phyloP scores from a whole-genome alignment of 768 basidiomycete species.

The Candolleomyces aberdarensis region DNA sequence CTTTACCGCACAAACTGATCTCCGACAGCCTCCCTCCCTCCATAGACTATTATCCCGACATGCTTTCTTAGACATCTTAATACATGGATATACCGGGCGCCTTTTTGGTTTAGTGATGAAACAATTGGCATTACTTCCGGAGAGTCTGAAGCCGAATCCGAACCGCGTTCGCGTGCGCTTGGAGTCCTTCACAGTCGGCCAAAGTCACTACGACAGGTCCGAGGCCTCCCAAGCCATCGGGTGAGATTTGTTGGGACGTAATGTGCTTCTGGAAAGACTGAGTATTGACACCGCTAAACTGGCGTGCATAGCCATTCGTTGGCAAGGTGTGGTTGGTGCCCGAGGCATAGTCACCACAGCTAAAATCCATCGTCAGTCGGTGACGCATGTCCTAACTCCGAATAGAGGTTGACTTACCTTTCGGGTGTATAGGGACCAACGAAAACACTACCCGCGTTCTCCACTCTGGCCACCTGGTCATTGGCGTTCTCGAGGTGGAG shows the following conservation, averaged over 20 bases:
- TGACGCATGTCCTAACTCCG: not conserved
- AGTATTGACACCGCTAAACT: conserved; percentile 98
- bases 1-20: conserved; percentile 83
- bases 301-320: conserved; percentile 93
- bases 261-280: conserved; percentile 98
- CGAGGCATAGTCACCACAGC: conserved; percentile 98
- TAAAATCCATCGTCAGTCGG: conserved; percentile 24
- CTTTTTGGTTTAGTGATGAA: not conserved
- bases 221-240: conserved; percentile 67
- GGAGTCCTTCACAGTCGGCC: conserved; percentile 92
- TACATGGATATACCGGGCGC: conserved; percentile 13
- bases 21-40: conserved; percentile 2
- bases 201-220: conserved; percentile 88
- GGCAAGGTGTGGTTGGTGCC: conserved; percentile 99
- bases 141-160: conserved; percentile 62
- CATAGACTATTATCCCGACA: conserved; percentile 17
- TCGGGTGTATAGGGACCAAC: conserved; percentile 95
- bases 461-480: conserved; percentile 58
- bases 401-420: conserved; percentile 54
- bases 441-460: conserved; percentile 96
- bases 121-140: conserved; percentile 1
- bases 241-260: conserved; percentile 90
- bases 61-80: conserved; percentile 27
- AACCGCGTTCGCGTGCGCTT: conserved; percentile 96
- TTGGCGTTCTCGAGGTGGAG: conserved; percentile 77